Percentiles rank a stretch among this genome's conserved stretches.
Evolutionary conservation across 495 filamentous ascomycete genomes (phyloP).

Genomic region (Aspergillus panamensis): DNA sequence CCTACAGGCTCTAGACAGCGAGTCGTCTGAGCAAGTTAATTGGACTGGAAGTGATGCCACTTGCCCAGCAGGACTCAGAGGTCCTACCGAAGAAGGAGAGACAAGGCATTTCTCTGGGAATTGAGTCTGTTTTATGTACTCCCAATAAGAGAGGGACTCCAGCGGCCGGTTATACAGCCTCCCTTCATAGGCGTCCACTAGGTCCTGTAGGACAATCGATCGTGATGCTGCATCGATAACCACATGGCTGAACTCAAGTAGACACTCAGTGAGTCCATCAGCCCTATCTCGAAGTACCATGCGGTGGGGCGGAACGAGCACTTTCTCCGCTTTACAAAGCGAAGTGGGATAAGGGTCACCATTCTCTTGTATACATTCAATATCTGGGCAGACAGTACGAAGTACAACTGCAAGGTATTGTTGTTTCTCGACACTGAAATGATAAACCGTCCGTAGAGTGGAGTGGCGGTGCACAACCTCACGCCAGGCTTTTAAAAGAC

Average conservation of each 20-base stretch:
- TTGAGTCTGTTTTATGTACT: neutral
- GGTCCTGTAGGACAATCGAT: constrained; percentile 7
- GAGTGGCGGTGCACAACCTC: constrained; percentile 7
- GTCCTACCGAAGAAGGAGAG: neutral
- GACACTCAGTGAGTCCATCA: neutral
- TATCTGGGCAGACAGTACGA: neutral
- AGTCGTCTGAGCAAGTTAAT: neutral
- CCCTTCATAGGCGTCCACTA: constrained; percentile 5
- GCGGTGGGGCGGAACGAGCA: neutral
- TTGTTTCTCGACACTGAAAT: neutral
- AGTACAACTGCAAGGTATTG: constrained; percentile 4
- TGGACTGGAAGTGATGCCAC: constrained; percentile 3
- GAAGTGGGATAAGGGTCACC: neutral
- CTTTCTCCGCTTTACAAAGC: neutral
- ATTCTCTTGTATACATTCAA: neutral
- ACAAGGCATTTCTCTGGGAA: neutral
- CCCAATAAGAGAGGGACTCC: constrained; percentile 1
- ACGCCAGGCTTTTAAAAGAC: constrained; percentile 2
- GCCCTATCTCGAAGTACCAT: constrained; percentile 6
- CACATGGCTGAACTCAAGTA: constrained; percentile 7
- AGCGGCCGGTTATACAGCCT: neutral
- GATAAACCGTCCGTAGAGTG: constrained; percentile 5
- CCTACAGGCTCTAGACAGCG: neutral
- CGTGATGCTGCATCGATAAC: constrained; percentile 10
- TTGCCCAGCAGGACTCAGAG: neutral